Percentiles rank a stretch among this genome's conserved stretches.
Evolutionary conservation across 164 flowering plant genomes (phyloP).

Genomic region (Magnolia changhungtana): DNA sequence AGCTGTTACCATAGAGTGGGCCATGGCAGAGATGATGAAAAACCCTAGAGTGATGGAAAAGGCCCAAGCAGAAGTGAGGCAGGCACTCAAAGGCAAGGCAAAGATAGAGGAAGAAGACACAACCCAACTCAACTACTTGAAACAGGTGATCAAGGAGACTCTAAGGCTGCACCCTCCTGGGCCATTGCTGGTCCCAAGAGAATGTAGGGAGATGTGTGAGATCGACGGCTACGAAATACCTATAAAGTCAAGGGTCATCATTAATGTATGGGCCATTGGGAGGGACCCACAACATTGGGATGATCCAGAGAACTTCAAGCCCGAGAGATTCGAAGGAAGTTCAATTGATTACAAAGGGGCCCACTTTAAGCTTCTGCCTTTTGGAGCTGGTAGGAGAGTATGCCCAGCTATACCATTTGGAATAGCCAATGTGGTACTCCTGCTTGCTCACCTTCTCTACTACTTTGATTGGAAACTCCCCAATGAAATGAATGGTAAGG

Average conservation of each 20-base stretch:
- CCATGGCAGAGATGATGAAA: constrained; percentile 9
- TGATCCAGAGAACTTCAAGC: constrained; percentile 30
- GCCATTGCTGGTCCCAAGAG: constrained; percentile 34
- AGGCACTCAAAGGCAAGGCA: not conserved
- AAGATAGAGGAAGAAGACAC: constrained; percentile 6
- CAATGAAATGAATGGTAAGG: not conserved
- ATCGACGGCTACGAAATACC: constrained; percentile 27
- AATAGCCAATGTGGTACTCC: not conserved
- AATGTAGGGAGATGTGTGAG: constrained; percentile 19
- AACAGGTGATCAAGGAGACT: constrained; percentile 22
- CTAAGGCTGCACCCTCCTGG: constrained; percentile 40
- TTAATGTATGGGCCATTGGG: constrained; percentile 27
- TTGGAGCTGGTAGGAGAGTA: constrained; percentile 4
- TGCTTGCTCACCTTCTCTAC: constrained; percentile 7
- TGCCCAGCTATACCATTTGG: constrained; percentile 3
- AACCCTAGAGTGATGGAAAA: constrained; percentile 12
- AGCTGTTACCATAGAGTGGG: constrained; percentile 9
- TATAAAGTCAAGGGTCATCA: constrained; percentile 24
- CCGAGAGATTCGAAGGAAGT: constrained; percentile 31
- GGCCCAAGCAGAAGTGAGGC: constrained; percentile 7
- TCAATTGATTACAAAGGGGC: constrained; percentile 14
- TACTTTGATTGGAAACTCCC: constrained; percentile 10
- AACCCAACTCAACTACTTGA: not conserved
- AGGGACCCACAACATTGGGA: constrained; percentile 31
- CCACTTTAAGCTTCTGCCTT: not conserved